Evolutionary conservation across 225 moss, liverwort and hornwort genomes (phyloP).

Genomic region (Straminergon stramineum): DNA sequence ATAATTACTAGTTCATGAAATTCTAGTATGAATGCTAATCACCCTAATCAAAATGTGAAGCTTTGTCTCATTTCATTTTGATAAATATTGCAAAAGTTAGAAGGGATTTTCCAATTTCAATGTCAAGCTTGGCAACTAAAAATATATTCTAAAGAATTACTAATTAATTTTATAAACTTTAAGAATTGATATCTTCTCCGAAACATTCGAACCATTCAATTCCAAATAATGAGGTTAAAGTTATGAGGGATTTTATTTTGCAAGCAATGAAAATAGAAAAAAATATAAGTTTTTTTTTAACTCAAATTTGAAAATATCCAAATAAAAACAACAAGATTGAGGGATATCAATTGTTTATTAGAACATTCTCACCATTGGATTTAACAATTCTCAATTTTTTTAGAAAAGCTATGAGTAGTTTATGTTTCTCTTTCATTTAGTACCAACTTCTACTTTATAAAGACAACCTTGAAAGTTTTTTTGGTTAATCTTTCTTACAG

Average conservation of each 20-base stretch:
- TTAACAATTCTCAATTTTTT: neutral
- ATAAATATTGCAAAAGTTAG: neutral
- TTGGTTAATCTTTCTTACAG: neutral
- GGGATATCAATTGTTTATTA: neutral
- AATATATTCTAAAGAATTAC: neutral
- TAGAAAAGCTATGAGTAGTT: neutral
- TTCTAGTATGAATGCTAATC: neutral
- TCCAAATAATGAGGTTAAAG: neutral
- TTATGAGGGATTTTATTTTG: neutral
- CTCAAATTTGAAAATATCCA: neutral
- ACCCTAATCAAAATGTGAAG: neutral
- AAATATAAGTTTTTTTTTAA: neutral
- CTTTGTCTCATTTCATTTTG: neutral
- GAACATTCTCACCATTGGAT: neutral
- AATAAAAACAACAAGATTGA: neutral
- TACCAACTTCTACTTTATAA: neutral
- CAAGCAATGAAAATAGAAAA: neutral
- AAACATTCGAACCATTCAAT: neutral
- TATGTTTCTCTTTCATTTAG: neutral
- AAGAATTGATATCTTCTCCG: neutral
- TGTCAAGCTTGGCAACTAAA: accelerated
- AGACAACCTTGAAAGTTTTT: neutral
- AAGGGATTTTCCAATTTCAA: accelerated
- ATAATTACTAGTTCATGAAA: neutral
- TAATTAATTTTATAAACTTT: neutral